A percentile compares a stretch with the other conserved stretches of the same genome.
phyloP scores from a whole-genome alignment of 2,329 filamentous ascomycete genomes.

The Sarocladium strictum region DNA sequence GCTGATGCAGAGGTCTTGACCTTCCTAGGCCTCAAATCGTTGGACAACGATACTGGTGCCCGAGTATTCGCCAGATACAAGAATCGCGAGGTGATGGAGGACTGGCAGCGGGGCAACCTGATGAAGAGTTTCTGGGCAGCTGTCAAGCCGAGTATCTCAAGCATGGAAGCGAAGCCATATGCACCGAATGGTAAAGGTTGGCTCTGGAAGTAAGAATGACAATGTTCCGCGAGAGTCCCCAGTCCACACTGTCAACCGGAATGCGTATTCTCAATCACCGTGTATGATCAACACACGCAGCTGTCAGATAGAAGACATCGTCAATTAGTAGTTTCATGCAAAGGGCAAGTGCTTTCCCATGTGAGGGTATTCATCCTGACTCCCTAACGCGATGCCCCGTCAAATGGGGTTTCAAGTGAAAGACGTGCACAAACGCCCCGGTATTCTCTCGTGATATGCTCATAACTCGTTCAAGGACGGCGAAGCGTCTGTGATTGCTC shows the following conservation, averaged over 20 bases:
- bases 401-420: no score
- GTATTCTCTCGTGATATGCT: background rate
- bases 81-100: conserved; percentile 17
- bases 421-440: no score
- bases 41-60: conserved; percentile 17
- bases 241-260: no score
- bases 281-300: no score
- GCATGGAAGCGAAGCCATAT: conserved; percentile 16
- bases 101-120: conserved; percentile 13
- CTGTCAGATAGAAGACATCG: no score
- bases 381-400: no score
- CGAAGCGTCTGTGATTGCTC: background rate
- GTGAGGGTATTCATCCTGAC: no score
- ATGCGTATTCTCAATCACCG: no score
- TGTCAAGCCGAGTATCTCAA: conserved; percentile 15
- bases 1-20: conserved; percentile 15
- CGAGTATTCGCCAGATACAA: conserved; percentile 19
- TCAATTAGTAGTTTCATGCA: no score
- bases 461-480: background rate
- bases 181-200: conserved; percentile 19
- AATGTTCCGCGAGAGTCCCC: no score
- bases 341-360: no score
- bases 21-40: conserved; percentile 16
- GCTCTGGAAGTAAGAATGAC: conserved; percentile 18
- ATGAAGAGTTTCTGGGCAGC: conserved; percentile 16